Conservation (phyloP, 1,284 basidiomycete species). For the Jaminaea rosea region DNA sequence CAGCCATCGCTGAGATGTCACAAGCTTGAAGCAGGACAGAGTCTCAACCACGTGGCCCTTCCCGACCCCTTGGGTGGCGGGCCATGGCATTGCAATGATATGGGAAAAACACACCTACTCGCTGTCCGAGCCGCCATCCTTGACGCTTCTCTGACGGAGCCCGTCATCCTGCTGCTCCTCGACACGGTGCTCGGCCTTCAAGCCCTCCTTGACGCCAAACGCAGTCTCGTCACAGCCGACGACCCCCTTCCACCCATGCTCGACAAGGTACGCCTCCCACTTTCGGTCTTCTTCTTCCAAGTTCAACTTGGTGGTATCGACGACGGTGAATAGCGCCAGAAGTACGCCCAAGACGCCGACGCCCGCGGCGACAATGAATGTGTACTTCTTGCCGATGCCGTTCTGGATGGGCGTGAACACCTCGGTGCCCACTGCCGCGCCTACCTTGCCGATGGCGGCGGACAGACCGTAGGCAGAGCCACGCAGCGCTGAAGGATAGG, state of each 20-base stretch:
- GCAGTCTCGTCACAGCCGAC: slow-evolving; percentile 62
- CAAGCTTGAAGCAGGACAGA: too few species aligned
- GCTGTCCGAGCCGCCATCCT: too few species aligned
- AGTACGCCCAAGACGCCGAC: slow-evolving; percentile 43
- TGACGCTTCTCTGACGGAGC: too few species aligned
- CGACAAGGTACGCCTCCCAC: slow-evolving; percentile 58
- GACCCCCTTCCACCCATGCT: slow-evolving; percentile 61
- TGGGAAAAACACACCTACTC: too few species aligned
- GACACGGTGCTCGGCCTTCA: slow-evolving; percentile 7
- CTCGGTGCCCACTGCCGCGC: slow-evolving; percentile 67
- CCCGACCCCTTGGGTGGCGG: too few species aligned
- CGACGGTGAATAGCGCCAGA: slow-evolving; percentile 48
- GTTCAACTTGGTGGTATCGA: slow-evolving; percentile 62
- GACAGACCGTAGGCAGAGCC: slow-evolving; percentile 51
- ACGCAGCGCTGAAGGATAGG: slow-evolving; percentile 20
- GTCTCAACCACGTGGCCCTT: too few species aligned
- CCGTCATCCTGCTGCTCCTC: slow-evolving; percentile 8
- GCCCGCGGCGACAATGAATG: slow-evolving; percentile 23
- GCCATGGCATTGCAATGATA: too few species aligned
- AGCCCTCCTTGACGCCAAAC: slow-evolving; percentile 10
- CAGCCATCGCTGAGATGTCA: too few species aligned
- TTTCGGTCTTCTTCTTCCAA: slow-evolving; percentile 60
- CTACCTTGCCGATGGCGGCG: slow-evolving; percentile 63
- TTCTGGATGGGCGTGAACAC: slow-evolving; percentile 65
- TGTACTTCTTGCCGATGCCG: slow-evolving; percentile 49